These are phyloP conservation scores for Erythrobasidium hasegawianum DNA, from an alignment of 1,284 basidiomycete species.

Conservation along the genomic window DNA sequence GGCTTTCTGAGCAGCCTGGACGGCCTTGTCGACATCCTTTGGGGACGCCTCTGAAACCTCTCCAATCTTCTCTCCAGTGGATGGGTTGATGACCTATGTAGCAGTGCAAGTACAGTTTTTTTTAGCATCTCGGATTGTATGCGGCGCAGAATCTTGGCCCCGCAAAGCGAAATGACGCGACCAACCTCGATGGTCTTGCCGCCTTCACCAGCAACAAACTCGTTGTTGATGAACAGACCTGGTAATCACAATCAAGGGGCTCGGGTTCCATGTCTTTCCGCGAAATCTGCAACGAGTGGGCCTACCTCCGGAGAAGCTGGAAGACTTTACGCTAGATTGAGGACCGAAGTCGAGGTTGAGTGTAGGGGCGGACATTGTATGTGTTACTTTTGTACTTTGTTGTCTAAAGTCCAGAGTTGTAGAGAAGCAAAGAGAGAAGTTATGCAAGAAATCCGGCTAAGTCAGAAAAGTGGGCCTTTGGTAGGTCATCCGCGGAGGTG, in stretches of 20 bases:
- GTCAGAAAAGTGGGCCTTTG: no score
- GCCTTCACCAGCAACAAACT: conserved; percentile 70
- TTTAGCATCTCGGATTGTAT: conserved; percentile 55
- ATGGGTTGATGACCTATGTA: conserved; percentile 69
- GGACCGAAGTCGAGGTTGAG: conserved; percentile 48
- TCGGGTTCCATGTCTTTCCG: neutral
- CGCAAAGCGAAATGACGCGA: neutral
- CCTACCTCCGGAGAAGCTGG: conserved; percentile 33
- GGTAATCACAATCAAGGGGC: conserved; percentile 41
- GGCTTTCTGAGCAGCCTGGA: conserved; percentile 67
- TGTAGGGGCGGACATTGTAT: conserved; percentile 41
- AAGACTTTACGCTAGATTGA: conserved; percentile 39
- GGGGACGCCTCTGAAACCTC: conserved; percentile 30
- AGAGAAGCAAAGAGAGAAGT: no score
- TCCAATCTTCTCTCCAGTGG: conserved; percentile 64
- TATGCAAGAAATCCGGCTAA: no score
- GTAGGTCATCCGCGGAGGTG: no score
- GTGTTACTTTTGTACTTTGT: neutral
- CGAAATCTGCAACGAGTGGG: neutral
- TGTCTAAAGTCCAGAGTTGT: no score
- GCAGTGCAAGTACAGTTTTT: conserved; percentile 44
- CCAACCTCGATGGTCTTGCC: conserved; percentile 65
- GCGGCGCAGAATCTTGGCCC: conserved; percentile 1
- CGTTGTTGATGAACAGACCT: conserved; percentile 78
- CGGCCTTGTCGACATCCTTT: conserved; percentile 43